Evolutionary conservation across 108 stramenopile species (phyloP), one percentile per base, ranked within the genome.

Genomic region (Discostella stelligeroides): DNA sequence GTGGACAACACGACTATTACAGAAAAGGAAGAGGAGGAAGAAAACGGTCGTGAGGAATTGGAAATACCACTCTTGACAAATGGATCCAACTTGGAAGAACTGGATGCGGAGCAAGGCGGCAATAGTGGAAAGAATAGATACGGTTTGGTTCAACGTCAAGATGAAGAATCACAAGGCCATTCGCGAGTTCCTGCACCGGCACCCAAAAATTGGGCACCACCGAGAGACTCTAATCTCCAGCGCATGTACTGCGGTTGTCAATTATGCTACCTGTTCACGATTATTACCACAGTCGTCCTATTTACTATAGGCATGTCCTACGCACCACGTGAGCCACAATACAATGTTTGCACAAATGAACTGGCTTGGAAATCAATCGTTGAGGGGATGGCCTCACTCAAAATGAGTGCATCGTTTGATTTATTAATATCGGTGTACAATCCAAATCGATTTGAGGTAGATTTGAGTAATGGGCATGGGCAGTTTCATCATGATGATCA

Each of bases 261-360:
- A 51, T 29, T 69, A 13, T 77, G 84, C 53, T 88, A 90, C 43
- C 43, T 70, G 11, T 8, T 85, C 18, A 71, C 80, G 24, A 60
- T 90, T 11, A 7, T 85, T 20, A 28, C 72, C 0, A 68, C 88
- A 9, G 40, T 68, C 8, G n/a, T 65, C 13, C 59, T 88, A 7
- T 68, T 76, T 10, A 63, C 78, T 17, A 37, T 73, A 0, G 46
- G 69, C n/a, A 75, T 92, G 43, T 77, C 68, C 37, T 88, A 85
- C 58, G 92, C 78, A 60, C 94, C 91, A 11, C 69, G 84, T 38
- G 53, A 75, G 14, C 94, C 94, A 12, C 60, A 76, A n/a, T 88
- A 85, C 83, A 90, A 85, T 75, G 88, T 95, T 29, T 95, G 94
- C 84, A 88, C 87, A 50, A 85, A 95, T 61, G 74, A 82, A 25